Evolutionary conservation across 352 stramenopile species (phyloP), one percentile per base, ranked within the genome.

Genomic region (Phytophthora meadii): DNA sequence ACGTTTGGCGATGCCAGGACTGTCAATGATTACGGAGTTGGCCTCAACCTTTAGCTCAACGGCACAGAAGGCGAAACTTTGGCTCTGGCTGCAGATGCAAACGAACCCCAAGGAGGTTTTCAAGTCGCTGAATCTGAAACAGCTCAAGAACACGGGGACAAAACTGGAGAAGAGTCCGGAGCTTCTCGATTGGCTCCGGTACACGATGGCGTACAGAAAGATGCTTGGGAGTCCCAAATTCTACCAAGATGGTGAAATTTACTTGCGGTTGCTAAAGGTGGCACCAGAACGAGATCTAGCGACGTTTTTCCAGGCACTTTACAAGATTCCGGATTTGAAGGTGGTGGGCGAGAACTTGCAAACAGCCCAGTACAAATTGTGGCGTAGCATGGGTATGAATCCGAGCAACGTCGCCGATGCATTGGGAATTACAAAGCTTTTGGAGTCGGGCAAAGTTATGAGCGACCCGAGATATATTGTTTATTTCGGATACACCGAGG

Each of bases 101-200:
- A 62, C 14, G 8, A 45, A 4, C 2, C 55, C 54, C 1, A 62
- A 62, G 11, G n/a, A 28, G 2, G 32, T 48, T 46, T 63, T 63
- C 44, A 48, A 40, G 34, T 14, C 32, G 24, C n/a, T 63, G 12
- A 41, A 27, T 24, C 28, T 58, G 5, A 48, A 49, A 10, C 32
- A 55, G 1, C 34, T 63, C 10, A 54, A 37, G 22, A 46, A 4
- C 15, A 10, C 34, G 9, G 34, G 30, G 12, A 47, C 6, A 9
- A 48, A 55, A 7, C 34, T 64, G 12, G 45, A 49, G 1, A 36
- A 56, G 10, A 64, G 46, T 14, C 14, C n/a, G n/a, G 17, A 17
- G 14, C n/a, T 64, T 34, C 9, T 57, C 1, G 34, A 57, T n/a
- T 64, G 55, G 55, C 34, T 64, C 10, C 39, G 17, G 30, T 63